Percentiles rank a stretch among this genome's conserved stretches.
Conservation (phyloP, 345 rosid genomes). For the Zanthoxylum bungeanum region DNA sequence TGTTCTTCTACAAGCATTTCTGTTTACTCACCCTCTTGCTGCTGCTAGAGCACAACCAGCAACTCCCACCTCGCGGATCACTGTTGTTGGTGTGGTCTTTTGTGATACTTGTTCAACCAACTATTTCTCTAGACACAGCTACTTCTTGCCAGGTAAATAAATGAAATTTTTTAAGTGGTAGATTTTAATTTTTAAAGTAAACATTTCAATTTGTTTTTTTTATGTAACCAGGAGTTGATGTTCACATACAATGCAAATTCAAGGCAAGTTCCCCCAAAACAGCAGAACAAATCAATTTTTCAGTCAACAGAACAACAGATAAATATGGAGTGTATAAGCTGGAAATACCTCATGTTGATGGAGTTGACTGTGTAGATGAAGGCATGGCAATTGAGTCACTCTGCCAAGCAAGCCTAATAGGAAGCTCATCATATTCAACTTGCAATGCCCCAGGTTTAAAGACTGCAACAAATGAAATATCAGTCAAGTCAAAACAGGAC, state of each 20-base stretch:
- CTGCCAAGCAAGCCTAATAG: constrained; percentile 53
- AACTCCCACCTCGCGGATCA: constrained; percentile 49
- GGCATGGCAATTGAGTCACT: constrained; percentile 50
- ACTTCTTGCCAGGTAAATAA: constrained; percentile 86
- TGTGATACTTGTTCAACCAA: too few species aligned
- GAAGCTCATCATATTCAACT: constrained; percentile 29
- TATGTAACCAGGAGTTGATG: constrained; percentile 54
- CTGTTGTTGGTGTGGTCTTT: too few species aligned
- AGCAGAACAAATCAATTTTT: constrained; percentile 57
- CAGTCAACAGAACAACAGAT: constrained; percentile 82
- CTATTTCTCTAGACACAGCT: too few species aligned
- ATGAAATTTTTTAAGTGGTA: too few species aligned
- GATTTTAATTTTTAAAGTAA: not conserved
- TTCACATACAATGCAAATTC: constrained; percentile 68
- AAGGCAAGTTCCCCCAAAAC: constrained; percentile 64
- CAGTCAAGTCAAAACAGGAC: too few species aligned
- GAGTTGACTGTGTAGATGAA: constrained; percentile 76
- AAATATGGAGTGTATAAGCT: too few species aligned
- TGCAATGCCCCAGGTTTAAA: constrained; percentile 66
- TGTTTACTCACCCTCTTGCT: constrained; percentile 27
- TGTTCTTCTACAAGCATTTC: constrained; percentile 34
- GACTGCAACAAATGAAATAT: too few species aligned
- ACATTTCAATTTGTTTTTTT: too few species aligned
- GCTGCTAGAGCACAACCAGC: constrained; percentile 15
- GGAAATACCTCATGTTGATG: too few species aligned